Base-by-base conservation (phyloP, 2,329 filamentous ascomycete genomes). In the Colletotrichum sp. region DNA sequence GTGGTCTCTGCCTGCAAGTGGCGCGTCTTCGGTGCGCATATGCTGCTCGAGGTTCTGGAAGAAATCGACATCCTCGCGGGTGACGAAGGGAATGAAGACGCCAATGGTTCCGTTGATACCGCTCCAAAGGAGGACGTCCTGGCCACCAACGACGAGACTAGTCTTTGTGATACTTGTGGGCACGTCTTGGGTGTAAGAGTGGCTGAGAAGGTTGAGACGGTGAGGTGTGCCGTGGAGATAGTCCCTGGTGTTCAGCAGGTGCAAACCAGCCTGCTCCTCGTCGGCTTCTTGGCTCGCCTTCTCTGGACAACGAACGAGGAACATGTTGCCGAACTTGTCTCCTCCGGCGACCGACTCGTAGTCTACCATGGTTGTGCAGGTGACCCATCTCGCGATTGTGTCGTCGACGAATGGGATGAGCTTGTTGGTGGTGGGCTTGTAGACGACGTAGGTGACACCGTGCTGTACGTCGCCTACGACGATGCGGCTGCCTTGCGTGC, bases 281-380 rank as follows among this genome's bases (percentile, higher is more conserved):
- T 99, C 97, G 0, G 96, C 94, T 83, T 98, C 95, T 79, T 96
- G 93, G 49, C 95, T 98, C 9, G 94, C 93, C 83, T 98, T 97
- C 76, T 93, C 89, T 0, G 96, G 96, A 81, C 95, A 97, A 64
- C 97, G 94, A 34, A 99, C 90, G 60, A 99, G 91, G 93, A 96
- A 99, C 18, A 99, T 86, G 81, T 99, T 99, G 76, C 97, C 98
- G 79, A 99, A 99, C 83, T 98, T 99, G 87, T 99, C 97, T 44
- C 96, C 96, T 44, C 96, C 97, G 4, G 96, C 96, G 28, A 95
- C 93, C 2, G 97, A 98, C 83, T 99, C 97, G 84, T 99, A 99
- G 85, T 99, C 97, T 3, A 99, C 93, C 95, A 99, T 98, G 4
- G 96, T 91, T 1, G 95, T 94, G 79, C 95, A 95, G 1, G 95